Base-by-base conservation (phyloP, 768 basidiomycete genomes). In the Leccinum subtestaceum region DNA sequence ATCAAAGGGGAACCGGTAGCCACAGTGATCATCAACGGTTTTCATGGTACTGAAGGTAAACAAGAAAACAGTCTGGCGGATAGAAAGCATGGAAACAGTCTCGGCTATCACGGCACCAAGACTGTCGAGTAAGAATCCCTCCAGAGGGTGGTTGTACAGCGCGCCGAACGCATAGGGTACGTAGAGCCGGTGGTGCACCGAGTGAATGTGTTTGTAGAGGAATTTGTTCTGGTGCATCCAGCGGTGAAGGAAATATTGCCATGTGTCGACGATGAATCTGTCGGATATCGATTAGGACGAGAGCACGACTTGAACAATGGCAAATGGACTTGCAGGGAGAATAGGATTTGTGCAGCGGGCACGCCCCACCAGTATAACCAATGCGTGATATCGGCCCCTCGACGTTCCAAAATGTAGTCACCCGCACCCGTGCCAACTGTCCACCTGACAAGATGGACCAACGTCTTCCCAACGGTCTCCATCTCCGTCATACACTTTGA, bases 231-330 rank as follows among this genome's bases (percentile, higher is more conserved):
- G 75, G 76, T 98, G 97, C 88, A 97, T 93, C 46, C 78, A 74
- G 40, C 96, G 93, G 71, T 99, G 97, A 19, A 93, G 79, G 76
- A 95, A 95, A 75, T 98, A 99, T 73, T 99, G 95, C 94, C 94
- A 98, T 32, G 95, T 95, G 76, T 99, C 97, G 65, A 98, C 87
- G 59, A 95, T 69, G 73, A 97, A 91, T 78, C 97, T 96, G 23
- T 19, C 23, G 40, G 21, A 2, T 8, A 43, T 15, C n/a, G 31
- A 50, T 9, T 43, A 58, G 55, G 58, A 54, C n/a, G 19, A 4
- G n/a, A 15, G 10, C 4, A 53, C 54, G 36, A 13, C 13, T 55
- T 38, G 45, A 13, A 45, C 21, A 7, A 23, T 23, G 13, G 25
- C 6, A 48, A 31, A 9, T 21, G n/a, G 8, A 86, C 94, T 70